Conservation (phyloP, 345 rosid genomes). For the Acer campestre region DNA sequence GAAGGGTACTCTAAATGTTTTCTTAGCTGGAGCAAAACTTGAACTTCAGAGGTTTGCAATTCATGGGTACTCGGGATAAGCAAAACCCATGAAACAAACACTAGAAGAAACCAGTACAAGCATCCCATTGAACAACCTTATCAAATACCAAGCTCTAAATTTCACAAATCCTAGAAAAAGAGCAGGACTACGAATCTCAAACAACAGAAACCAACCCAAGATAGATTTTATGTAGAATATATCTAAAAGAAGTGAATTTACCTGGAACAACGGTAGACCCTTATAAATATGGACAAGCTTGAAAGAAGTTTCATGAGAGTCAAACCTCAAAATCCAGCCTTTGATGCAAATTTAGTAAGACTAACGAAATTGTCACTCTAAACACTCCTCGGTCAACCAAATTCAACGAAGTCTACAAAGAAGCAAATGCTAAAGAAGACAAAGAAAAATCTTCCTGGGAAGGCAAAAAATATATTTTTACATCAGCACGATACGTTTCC, state of each 20-base stretch:
- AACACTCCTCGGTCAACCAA: slow-evolving; percentile 1
- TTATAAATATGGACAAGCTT: background rate
- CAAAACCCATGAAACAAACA: slow-evolving; percentile 45
- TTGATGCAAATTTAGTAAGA: background rate
- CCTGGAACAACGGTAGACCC: slow-evolving; percentile 13
- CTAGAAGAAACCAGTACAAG: slow-evolving; percentile 33
- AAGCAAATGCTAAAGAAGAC: slow-evolving; percentile 18
- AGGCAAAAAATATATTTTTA: too few relatives aligned
- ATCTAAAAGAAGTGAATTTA: slow-evolving; percentile 9
- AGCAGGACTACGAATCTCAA: slow-evolving; percentile 11
- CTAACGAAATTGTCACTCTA: background rate
- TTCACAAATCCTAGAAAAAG: slow-evolving; percentile 31
- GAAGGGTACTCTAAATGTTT: slow-evolving; percentile 87
- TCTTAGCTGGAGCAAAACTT: slow-evolving; percentile 69
- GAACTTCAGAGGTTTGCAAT: slow-evolving; percentile 63
- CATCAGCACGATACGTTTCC: too few relatives aligned
- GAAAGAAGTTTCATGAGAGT: slow-evolving; percentile 1
- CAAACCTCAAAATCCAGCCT: slow-evolving; percentile 13
- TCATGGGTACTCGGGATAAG: slow-evolving; percentile 46
- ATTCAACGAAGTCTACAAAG: slow-evolving; percentile 4
- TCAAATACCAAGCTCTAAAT: slow-evolving; percentile 23
- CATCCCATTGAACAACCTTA: slow-evolving; percentile 41
- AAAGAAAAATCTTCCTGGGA: too few relatives aligned
- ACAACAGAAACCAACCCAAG: slow-evolving; percentile 26
- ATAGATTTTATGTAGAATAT: slow-evolving; percentile 2